Percentiles rank a stretch among this genome's conserved stretches.
These are phyloP conservation scores for Aspergillus panamensis DNA, from an alignment of 495 filamentous ascomycete genomes.

Conservation along the genomic window DNA sequence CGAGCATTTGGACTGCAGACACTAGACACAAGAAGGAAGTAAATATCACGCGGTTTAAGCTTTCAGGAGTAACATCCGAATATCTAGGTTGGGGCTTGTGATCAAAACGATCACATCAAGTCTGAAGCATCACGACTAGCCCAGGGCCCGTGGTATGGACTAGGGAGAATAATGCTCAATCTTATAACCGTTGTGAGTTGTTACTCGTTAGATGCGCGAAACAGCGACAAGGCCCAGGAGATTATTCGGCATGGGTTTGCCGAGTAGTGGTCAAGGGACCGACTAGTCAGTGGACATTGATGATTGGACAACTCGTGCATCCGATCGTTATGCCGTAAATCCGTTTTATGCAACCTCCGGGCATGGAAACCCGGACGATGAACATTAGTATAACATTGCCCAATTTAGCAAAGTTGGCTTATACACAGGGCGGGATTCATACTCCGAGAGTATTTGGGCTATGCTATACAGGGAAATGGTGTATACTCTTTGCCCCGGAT, in stretches of 20 bases:
- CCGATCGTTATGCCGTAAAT: constrained; percentile 22
- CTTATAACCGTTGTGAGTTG: neutral
- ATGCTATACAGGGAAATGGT: neutral
- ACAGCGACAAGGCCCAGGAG: neutral
- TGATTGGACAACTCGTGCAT: neutral
- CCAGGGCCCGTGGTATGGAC: neutral
- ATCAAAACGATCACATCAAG: neutral
- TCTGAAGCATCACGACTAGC: neutral
- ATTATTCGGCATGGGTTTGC: constrained; percentile 22
- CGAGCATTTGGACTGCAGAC: no score
- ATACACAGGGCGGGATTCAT: neutral
- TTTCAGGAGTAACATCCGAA: constrained; percentile 17
- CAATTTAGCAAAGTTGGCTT: constrained; percentile 4
- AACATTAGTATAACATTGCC: constrained; percentile 6
- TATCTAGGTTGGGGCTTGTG: constrained; percentile 8
- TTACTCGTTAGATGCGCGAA: neutral
- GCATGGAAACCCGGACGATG: constrained; percentile 11
- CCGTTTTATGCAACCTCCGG: constrained; percentile 13
- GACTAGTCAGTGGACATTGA: neutral
- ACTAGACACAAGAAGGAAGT: neutral
- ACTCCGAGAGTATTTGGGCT: neutral
- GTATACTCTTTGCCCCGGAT: neutral
- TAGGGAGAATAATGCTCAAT: neutral
- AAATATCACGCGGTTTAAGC: constrained; percentile 10
- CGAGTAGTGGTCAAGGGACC: constrained; percentile 2